phyloP scores from a whole-genome alignment of 1,139 yeast species.

The Debaryomyces singareniensis region DNA sequence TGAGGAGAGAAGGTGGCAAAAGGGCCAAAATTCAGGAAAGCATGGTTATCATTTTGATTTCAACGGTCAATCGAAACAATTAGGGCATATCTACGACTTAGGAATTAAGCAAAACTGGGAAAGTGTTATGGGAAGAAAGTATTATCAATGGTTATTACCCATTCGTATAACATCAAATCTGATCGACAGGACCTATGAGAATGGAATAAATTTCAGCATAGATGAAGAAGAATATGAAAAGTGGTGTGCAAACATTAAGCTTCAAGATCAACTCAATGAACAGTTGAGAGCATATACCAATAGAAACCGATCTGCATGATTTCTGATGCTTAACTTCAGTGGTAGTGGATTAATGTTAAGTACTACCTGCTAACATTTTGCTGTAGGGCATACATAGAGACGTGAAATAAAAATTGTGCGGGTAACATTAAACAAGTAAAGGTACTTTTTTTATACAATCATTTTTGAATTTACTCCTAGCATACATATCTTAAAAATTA shows the following conservation, averaged over 20 bases:
- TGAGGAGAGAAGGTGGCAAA: slow-evolving; percentile 45
- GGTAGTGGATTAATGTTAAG: too few species aligned
- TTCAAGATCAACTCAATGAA: slow-evolving; percentile 43
- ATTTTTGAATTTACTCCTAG: too few species aligned
- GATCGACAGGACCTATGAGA: slow-evolving; percentile 22
- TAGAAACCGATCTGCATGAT: too few species aligned
- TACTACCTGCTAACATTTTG: too few species aligned
- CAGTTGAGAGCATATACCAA: slow-evolving; percentile 32
- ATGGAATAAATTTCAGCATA: slow-evolving; percentile 49
- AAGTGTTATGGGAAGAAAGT: slow-evolving; percentile 63
- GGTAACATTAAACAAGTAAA: too few species aligned
- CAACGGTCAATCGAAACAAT: slow-evolving; percentile 20
- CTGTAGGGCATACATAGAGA: too few species aligned
- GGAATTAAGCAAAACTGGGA: slow-evolving; percentile 60
- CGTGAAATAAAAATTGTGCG: too few species aligned
- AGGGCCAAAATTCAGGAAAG: slow-evolving; percentile 31
- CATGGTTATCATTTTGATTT: slow-evolving; percentile 32
- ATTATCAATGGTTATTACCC: slow-evolving; percentile 72
- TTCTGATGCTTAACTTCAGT: too few species aligned
- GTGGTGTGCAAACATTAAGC: slow-evolving; percentile 33
- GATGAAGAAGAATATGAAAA: slow-evolving; percentile 37
- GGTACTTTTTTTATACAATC: too few species aligned
- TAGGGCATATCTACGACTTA: slow-evolving; percentile 70
- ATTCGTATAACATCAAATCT: slow-evolving; percentile 22
- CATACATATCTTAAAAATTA: too few species aligned